phyloP scores from a whole-genome alignment of 805 yeast genomes.

The Tetrapisispora namnaoensis region DNA sequence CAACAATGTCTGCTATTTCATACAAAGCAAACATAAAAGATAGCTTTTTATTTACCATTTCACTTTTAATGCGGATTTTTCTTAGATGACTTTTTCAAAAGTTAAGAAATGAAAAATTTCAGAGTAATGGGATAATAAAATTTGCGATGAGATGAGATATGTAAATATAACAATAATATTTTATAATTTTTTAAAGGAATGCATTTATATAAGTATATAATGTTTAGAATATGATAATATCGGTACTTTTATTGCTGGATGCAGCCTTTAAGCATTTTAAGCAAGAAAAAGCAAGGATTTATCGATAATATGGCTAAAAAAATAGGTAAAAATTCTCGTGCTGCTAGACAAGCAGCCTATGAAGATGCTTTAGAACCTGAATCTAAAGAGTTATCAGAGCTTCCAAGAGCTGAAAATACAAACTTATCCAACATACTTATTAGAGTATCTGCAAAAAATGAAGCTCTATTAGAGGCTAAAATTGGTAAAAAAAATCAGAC shows the following conservation, averaged over 20 bases:
- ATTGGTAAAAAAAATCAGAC: constrained; percentile 34
- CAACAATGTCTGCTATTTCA: background rate
- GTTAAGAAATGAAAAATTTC: background rate
- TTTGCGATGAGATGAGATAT: background rate
- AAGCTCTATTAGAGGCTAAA: constrained; percentile 48
- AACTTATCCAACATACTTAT: constrained; percentile 56
- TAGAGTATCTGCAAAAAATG: constrained; percentile 58
- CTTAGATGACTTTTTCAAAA: too few species aligned
- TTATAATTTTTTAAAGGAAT: too few species aligned
- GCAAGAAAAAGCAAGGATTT: too few species aligned
- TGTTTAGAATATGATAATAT: too few species aligned
- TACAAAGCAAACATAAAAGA: too few species aligned
- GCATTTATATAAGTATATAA: too few species aligned
- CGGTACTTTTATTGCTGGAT: too few species aligned
- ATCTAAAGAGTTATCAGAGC: constrained; percentile 38
- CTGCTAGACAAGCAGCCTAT: constrained; percentile 47
- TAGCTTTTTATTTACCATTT: too few species aligned
- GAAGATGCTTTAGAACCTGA: constrained; percentile 41
- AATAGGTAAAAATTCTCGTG: constrained; percentile 47
- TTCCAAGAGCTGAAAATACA: constrained; percentile 52
- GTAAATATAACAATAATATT: too few species aligned
- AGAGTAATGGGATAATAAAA: background rate
- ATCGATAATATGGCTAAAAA: constrained; percentile 10
- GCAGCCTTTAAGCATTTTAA: too few species aligned
- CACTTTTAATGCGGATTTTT: too few species aligned